Base-by-base conservation (phyloP, 169 alveolate genomes). In the Eimeria praecox region DNA sequence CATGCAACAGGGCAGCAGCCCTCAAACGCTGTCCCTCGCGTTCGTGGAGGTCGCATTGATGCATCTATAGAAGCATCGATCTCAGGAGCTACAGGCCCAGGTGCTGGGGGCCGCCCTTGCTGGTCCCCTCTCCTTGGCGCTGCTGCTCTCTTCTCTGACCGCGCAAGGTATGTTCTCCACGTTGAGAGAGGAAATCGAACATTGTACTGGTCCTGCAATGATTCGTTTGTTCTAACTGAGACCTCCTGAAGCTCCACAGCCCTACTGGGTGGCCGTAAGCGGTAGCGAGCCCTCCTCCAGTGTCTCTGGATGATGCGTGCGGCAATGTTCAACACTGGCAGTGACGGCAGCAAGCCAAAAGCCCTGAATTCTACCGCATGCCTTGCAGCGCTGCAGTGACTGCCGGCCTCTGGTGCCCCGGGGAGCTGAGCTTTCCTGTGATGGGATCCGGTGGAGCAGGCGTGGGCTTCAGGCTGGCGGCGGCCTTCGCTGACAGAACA, bases 261-360 rank as follows among this genome's bases (percentile, higher is more conserved):
- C 27, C n/a, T 73, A 42, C 56, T 42, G 62, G n/a, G 46, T 22
- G 27, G 33, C 38, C 78, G 54, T 35, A 35, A 33, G 49, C 52
- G 78, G 8, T 16, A 5, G 54, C 92, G 78, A 40, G 73, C 49
- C 22, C 30, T 64, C 18, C 56, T 24, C 92, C 92, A 85, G 56
- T 85, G 75, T 46, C 92, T 54, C 56, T 85, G 92, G 16, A 85
- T 85, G 38, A 85, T 85, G n/a, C 92, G 92, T 30, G 77, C 77
- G 18, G 92, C 92, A 14, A 85, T 85, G 40, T 54, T 85, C 77
- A 85, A 38, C 49, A 54, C 78, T 6, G 92, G 66, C 30, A 85
- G 22, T 12, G 92, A 85, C 8, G 92, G 92, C 54, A 33, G 78
- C 27, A 56, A 18, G 12, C 54, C 92, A 14, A 56, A 85, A 4